Evolutionary conservation across 805 yeast genomes (phyloP).

Genomic region (Danielozyma ontarioensis): DNA sequence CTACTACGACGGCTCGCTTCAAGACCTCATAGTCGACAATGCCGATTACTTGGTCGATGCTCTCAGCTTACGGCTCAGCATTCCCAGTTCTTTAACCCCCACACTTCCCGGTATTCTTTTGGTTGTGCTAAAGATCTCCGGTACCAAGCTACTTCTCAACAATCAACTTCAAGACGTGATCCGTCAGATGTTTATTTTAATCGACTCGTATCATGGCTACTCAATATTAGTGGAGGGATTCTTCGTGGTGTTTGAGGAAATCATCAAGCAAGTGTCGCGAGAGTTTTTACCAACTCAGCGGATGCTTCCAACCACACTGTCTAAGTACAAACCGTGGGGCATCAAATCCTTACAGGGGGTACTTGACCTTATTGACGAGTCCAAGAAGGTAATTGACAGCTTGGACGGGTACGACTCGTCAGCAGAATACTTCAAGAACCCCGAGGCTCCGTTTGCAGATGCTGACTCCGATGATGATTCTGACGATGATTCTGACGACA

Average conservation of each 20-base stretch:
- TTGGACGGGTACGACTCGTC: conserved; percentile 26
- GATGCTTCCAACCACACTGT: conserved; percentile 9
- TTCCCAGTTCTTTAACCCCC: conserved; percentile 64
- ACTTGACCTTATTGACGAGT: conserved; percentile 36
- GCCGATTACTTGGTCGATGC: conserved; percentile 79
- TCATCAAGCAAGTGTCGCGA: conserved; percentile 44
- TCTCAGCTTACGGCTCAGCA: conserved; percentile 63
- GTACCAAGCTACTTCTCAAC: conserved; percentile 50
- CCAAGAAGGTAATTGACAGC: conserved; percentile 23
- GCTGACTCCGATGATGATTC: conserved; percentile 19
- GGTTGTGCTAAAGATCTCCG: conserved; percentile 67
- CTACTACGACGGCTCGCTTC: conserved; percentile 52
- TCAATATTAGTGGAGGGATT: conserved; percentile 65
- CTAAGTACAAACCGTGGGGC: conserved; percentile 56
- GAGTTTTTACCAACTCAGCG: conserved; percentile 24
- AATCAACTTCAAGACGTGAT: conserved; percentile 68
- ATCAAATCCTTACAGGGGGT: conserved; percentile 41
- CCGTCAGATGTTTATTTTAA: conserved; percentile 64
- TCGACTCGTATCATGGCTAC: conserved; percentile 86
- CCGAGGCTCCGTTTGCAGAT: conserved; percentile 30
- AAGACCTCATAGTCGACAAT: conserved; percentile 55
- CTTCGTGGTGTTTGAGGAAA: conserved; percentile 61
- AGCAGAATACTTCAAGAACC: conserved; percentile 35
- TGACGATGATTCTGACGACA: conserved; percentile 25
- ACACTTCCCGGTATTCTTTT: conserved; percentile 65